These are phyloP conservation scores for Trypanosoma melophagium DNA, from an alignment of 208 protist species.

Conservation along the genomic window DNA sequence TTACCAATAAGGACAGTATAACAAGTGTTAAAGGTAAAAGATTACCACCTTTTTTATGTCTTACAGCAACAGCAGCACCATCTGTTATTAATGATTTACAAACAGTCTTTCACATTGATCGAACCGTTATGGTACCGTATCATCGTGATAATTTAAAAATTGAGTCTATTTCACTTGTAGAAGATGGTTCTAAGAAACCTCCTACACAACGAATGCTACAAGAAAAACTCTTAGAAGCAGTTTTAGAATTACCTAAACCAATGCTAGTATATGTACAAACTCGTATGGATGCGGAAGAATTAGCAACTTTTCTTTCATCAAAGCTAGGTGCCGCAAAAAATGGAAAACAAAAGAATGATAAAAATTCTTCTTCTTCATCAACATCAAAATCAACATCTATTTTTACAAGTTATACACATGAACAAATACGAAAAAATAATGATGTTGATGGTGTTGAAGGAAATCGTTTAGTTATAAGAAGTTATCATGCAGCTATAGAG, in stretches of 20 bases:
- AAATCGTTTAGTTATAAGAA: conserved; percentile 46
- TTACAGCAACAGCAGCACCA: conserved; percentile 83
- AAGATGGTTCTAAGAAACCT: conserved; percentile 13
- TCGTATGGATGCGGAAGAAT: conserved; percentile 74
- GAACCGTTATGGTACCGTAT: conserved; percentile 44
- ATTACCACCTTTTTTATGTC: conserved; percentile 61
- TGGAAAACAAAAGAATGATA: conserved; percentile 1
- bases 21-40: not conserved
- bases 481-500: conserved; percentile 80
- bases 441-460: not conserved
- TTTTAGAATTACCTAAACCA: conserved; percentile 72
- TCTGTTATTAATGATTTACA: conserved; percentile 82
- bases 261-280: conserved; percentile 88
- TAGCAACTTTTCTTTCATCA: conserved; percentile 49
- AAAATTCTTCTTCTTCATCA: conserved; percentile 1
- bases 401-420: conserved; percentile 35
- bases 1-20: not conserved
- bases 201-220: conserved; percentile 48
- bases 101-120: conserved; percentile 58
- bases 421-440: conserved; percentile 7
- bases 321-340: conserved; percentile 31
- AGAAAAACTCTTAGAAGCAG: conserved; percentile 59
- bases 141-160: conserved; percentile 63
- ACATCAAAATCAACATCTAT: conserved; percentile 25
- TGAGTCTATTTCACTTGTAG: conserved; percentile 36